A percentile compares a stretch with the other conserved stretches of the same genome.
phyloP scores from a whole-genome alignment of 345 rosid species.

The Conringia planisiliqua region DNA sequence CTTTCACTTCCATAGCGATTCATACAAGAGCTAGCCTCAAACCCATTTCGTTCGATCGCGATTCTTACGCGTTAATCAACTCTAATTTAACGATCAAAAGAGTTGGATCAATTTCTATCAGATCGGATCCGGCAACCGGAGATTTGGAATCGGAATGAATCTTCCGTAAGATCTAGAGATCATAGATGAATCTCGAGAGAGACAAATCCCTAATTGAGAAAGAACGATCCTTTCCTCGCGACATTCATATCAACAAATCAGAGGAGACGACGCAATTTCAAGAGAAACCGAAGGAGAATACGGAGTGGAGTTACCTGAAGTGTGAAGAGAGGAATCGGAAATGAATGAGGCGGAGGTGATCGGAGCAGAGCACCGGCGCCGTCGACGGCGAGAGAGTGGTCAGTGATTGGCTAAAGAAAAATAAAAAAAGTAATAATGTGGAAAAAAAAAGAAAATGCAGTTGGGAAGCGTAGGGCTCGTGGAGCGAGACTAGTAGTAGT shows the following conservation, averaged over 20 bases:
- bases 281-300: not conserved
- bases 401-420: not conserved
- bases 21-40: not conserved
- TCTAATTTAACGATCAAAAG: not conserved
- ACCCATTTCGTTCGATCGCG: conserved; percentile 1
- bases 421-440: not conserved
- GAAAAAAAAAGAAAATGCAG: not conserved
- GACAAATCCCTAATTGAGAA: not conserved
- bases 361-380: conserved; percentile 1
- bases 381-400: conserved; percentile 12
- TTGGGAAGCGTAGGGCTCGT: conserved; percentile 29
- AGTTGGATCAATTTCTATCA: not conserved
- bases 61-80: not conserved
- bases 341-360: not conserved
- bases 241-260: not conserved
- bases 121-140: conserved; percentile 19
- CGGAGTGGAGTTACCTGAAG: conserved; percentile 17
- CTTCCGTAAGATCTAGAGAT: conserved; percentile 8
- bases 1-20: not conserved
- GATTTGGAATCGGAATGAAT: not conserved
- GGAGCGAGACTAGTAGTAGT: conserved; percentile 15
- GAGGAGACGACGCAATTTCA: not conserved
- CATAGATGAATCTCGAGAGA: not conserved
- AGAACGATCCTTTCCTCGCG: not conserved
- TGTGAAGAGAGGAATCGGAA: not conserved